phyloP scores from a whole-genome alignment of 2,329 filamentous ascomycete genomes.

The Shiraia sp. region DNA sequence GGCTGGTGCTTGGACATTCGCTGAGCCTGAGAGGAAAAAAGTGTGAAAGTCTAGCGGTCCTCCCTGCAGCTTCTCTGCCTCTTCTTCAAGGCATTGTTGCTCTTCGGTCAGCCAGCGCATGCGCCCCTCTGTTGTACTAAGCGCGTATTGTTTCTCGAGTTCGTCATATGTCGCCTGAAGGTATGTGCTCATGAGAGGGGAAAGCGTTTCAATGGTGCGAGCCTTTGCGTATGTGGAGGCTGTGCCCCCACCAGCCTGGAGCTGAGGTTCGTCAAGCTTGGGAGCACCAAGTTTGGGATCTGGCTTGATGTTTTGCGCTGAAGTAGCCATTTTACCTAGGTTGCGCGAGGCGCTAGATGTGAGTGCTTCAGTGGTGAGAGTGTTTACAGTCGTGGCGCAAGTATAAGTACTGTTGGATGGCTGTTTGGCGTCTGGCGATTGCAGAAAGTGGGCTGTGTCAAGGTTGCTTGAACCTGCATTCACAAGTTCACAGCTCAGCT shows the following conservation, averaged over 20 bases:
- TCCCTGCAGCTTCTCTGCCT: constrained; percentile 31
- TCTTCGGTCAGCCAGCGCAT: constrained; percentile 37
- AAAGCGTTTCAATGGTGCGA: constrained; percentile 35
- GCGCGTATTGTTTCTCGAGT: constrained; percentile 32
- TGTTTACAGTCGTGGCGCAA: not conserved
- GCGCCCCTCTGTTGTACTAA: constrained; percentile 36
- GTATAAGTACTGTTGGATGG: not conserved
- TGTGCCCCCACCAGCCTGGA: constrained; percentile 45
- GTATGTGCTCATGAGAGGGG: constrained; percentile 30
- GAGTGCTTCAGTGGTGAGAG: not conserved
- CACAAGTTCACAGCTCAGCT: constrained; percentile 16
- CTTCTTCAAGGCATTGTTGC: constrained; percentile 27
- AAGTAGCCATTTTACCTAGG: constrained; percentile 13
- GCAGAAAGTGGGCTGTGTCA: not conserved
- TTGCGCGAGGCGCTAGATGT: too few species aligned
- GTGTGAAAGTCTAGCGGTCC: constrained; percentile 40
- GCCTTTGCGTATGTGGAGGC: constrained; percentile 33
- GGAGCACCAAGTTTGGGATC: constrained; percentile 39
- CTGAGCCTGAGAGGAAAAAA: constrained; percentile 53
- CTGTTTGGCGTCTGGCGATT: too few species aligned
- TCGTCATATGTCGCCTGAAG: constrained; percentile 35
- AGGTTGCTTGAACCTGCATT: not conserved
- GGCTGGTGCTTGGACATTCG: constrained; percentile 50
- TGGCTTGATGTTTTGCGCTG: constrained; percentile 7
- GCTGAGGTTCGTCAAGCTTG: constrained; percentile 37